These are phyloP conservation scores for Pythium rishiriense DNA, from an alignment of 352 stramenopile genomes.

Conservation along the genomic window DNA sequence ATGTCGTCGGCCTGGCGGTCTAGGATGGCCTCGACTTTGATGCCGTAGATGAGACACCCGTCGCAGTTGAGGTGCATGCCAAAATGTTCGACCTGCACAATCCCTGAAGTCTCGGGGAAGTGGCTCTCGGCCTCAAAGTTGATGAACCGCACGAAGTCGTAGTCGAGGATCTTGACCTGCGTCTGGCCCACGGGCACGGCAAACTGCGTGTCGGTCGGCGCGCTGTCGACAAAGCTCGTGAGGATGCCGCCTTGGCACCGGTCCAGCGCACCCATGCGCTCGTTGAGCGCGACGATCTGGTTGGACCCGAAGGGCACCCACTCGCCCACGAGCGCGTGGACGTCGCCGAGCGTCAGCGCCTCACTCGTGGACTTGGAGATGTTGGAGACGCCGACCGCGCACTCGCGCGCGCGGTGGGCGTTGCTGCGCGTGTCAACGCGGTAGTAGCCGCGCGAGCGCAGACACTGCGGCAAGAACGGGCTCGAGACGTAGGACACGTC, in stretches of 20 bases:
- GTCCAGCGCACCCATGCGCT: slow-evolving; percentile 95
- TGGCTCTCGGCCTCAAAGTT: slow-evolving; percentile 99
- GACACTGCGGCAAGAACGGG: slow-evolving; percentile 95
- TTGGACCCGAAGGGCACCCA: slow-evolving; percentile 98
- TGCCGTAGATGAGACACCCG: slow-evolving; percentile 81
- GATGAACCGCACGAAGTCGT: slow-evolving; percentile 96
- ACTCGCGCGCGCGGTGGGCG: slow-evolving; percentile 88
- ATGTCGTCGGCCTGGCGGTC: slow-evolving; percentile 96
- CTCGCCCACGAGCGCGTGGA: slow-evolving; percentile 96
- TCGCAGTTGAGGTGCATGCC: slow-evolving; percentile 86
- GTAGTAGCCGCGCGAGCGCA: slow-evolving; percentile 87
- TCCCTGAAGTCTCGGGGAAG: slow-evolving; percentile 92
- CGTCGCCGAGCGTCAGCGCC: slow-evolving; percentile 94
- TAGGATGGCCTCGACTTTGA: slow-evolving; percentile 96
- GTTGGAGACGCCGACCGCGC: slow-evolving; percentile 70
- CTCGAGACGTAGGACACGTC: slow-evolving; percentile 97
- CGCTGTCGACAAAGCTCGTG: slow-evolving; percentile 90
- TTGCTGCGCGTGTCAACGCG: slow-evolving; percentile 91
- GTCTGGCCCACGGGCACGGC: slow-evolving; percentile 91
- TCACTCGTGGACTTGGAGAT: slow-evolving; percentile 92
- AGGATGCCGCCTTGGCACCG: slow-evolving; percentile 96
- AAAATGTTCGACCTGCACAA: slow-evolving; percentile 97
- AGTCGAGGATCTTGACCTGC: slow-evolving; percentile 95
- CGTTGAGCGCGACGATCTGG: slow-evolving; percentile 97
- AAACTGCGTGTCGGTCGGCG: slow-evolving; percentile 85